Evolutionary conservation across 2,329 filamentous ascomycete genomes (phyloP).

Genomic region (Calonectria fujianensis): DNA sequence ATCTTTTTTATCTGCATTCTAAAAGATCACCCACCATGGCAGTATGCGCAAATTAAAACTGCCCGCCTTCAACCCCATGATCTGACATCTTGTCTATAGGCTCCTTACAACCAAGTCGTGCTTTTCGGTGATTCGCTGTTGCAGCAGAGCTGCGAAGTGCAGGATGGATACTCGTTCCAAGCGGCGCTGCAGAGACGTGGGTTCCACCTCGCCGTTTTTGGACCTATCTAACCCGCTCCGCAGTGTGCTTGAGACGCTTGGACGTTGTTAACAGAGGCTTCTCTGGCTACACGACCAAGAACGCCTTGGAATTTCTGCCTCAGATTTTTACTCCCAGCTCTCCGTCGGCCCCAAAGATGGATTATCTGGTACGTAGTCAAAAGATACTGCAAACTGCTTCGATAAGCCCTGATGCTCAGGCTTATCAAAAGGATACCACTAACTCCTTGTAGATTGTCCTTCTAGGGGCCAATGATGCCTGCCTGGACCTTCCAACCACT

Average conservation of each 20-base stretch:
- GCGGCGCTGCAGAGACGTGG: slow-evolving; percentile 10
- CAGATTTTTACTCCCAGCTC: slow-evolving; percentile 1
- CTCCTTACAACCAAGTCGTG: slow-evolving; percentile 5
- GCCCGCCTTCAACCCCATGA: neutral
- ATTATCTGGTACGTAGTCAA: neutral
- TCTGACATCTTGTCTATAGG: neutral
- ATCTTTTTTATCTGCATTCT: neutral
- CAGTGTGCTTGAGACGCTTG: slow-evolving; percentile 19
- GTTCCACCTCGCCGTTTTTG: neutral
- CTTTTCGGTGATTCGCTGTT: slow-evolving; percentile 15
- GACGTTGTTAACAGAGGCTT: slow-evolving; percentile 17
- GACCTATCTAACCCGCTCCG: no score
- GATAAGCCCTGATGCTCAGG: no score
- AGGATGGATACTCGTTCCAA: slow-evolving; percentile 11
- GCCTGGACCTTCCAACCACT: neutral
- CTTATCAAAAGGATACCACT: neutral
- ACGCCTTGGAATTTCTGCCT: slow-evolving; percentile 2
- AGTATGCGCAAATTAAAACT: slow-evolving; percentile 2
- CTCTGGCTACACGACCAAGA: slow-evolving; percentile 21
- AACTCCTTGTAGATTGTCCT: neutral
- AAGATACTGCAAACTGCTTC: neutral
- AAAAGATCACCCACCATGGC: neutral
- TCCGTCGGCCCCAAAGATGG: slow-evolving; percentile 1
- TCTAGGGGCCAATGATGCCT: slow-evolving; percentile 11
- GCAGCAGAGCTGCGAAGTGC: slow-evolving; percentile 21